Evolutionary conservation across 768 basidiomycete species (phyloP).

Genomic region (Pseudohyphozyma bogoriensis): DNA sequence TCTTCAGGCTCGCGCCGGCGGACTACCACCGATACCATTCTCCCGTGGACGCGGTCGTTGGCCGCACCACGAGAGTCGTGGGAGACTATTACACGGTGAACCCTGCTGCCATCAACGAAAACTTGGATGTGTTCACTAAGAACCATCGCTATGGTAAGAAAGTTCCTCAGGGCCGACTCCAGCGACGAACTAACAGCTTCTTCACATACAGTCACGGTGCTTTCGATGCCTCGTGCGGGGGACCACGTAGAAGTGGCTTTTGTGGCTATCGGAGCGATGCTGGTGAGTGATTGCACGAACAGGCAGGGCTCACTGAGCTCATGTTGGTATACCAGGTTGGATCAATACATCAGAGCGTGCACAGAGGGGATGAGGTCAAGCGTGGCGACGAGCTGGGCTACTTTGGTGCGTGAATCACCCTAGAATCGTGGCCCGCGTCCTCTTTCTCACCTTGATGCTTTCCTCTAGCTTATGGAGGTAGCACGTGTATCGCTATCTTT

Average conservation of each 20-base stretch:
- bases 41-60: constrained; percentile 68
- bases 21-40: constrained; percentile 86
- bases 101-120: constrained; percentile 25
- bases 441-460: not conserved
- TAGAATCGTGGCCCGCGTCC: not conserved
- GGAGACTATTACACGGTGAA: constrained; percentile 88
- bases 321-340: too few species aligned
- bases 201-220: constrained; percentile 4
- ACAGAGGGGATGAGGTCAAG: constrained; percentile 64
- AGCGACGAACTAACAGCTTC: not conserved
- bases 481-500: constrained; percentile 65
- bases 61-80: constrained; percentile 64
- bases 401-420: constrained; percentile 42
- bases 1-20: constrained; percentile 64
- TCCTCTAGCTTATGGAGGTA: constrained; percentile 55
- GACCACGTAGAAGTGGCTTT: constrained; percentile 1
- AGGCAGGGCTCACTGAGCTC: constrained; percentile 50
- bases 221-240: not conserved
- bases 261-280: constrained; percentile 70
- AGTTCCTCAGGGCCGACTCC: not conserved
- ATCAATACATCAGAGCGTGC: constrained; percentile 74
- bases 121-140: constrained; percentile 26
- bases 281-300: constrained; percentile 34
- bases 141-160: constrained; percentile 16
- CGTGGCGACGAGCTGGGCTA: constrained; percentile 68